Conservation (phyloP, 768 basidiomycete species). For the Filobasidium floriforme region DNA sequence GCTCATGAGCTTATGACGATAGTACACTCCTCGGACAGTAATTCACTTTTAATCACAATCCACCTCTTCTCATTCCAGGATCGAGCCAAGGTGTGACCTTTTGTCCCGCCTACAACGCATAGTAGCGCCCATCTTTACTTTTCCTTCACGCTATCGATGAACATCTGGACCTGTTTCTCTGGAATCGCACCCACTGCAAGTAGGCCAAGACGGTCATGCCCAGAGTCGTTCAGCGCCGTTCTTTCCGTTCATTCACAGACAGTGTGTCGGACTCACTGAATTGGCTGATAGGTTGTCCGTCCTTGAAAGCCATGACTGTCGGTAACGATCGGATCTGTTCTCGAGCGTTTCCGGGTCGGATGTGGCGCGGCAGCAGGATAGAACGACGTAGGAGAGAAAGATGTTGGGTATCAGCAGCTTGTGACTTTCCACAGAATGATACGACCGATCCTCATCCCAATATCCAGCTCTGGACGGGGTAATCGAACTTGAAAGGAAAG, state of each 20-base stretch:
- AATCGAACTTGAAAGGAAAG: not conserved
- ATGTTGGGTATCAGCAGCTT: not conserved
- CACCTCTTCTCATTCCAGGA: too few relatives aligned
- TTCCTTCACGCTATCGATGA: slow-evolving; percentile 8
- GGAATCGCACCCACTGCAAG: slow-evolving; percentile 21
- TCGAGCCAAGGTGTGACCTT: too few relatives aligned
- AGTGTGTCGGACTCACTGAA: slow-evolving; percentile 46
- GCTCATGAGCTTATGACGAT: too few relatives aligned
- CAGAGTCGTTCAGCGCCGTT: too few relatives aligned
- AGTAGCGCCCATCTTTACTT: not conserved
- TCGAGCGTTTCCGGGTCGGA: too few relatives aligned
- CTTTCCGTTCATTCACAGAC: too few relatives aligned
- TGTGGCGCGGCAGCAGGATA: not conserved
- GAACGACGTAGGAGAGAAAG: not conserved
- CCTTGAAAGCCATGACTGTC: slow-evolving; percentile 68
- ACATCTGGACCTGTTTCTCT: slow-evolving; percentile 19
- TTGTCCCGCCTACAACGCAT: not conserved
- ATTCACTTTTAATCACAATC: too few relatives aligned
- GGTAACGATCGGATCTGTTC: slow-evolving; percentile 66
- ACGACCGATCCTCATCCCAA: too few relatives aligned
- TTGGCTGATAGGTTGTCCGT: slow-evolving; percentile 55
- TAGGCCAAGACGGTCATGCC: too few relatives aligned
- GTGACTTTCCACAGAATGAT: too few relatives aligned
- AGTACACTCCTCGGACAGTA: too few relatives aligned
- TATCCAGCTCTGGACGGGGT: slow-evolving; percentile 8